These are phyloP conservation scores for Cladosporium sp. DNA, from an alignment of 2,329 filamentous ascomycete genomes.

Conservation along the genomic window DNA sequence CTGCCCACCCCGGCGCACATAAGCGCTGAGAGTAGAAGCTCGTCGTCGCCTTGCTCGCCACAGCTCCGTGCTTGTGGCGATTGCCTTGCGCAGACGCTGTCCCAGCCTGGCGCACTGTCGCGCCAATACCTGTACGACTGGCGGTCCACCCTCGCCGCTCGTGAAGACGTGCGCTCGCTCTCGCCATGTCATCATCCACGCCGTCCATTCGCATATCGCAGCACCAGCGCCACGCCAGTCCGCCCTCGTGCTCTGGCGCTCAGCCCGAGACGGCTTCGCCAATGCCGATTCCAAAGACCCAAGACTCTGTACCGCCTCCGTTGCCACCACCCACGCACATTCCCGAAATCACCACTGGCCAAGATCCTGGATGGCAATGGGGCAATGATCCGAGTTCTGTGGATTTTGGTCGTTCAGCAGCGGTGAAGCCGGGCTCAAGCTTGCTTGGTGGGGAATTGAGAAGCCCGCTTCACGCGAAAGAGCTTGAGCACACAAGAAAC, in stretches of 20 bases:
- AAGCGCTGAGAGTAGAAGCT: conserved; percentile 11
- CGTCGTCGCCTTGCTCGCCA: conserved; percentile 8
- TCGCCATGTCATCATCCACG: conserved; percentile 24
- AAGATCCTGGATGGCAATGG: conserved; percentile 61
- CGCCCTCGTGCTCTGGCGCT: conserved; percentile 29
- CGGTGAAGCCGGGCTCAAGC: conserved; percentile 46
- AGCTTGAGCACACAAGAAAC: conserved; percentile 25
- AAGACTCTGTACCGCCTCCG: conserved; percentile 55
- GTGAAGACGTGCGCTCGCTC: conserved; percentile 4
- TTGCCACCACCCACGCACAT: conserved; percentile 61
- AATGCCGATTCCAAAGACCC: conserved; percentile 60
- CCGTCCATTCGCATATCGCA: conserved; percentile 34
- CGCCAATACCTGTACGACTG: conserved; percentile 4
- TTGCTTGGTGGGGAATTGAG: conserved; percentile 34
- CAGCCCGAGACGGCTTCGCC: conserved; percentile 41
- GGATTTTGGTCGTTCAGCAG: conserved; percentile 44
- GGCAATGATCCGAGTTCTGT: conserved; percentile 51
- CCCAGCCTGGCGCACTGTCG: conserved; percentile 2
- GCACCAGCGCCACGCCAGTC: conserved; percentile 36
- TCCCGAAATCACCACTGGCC: conserved; percentile 51
- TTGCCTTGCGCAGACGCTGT: not conserved
- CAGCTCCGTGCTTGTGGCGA: conserved; percentile 6
- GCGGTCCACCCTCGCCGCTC: conserved; percentile 1
- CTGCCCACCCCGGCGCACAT: conserved; percentile 11
- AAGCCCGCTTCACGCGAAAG: conserved; percentile 22